A percentile compares a stretch with the other conserved stretches of the same genome.
Conservation (phyloP, 495 filamentous ascomycete genomes). For the Penicillium bialowiezense region DNA sequence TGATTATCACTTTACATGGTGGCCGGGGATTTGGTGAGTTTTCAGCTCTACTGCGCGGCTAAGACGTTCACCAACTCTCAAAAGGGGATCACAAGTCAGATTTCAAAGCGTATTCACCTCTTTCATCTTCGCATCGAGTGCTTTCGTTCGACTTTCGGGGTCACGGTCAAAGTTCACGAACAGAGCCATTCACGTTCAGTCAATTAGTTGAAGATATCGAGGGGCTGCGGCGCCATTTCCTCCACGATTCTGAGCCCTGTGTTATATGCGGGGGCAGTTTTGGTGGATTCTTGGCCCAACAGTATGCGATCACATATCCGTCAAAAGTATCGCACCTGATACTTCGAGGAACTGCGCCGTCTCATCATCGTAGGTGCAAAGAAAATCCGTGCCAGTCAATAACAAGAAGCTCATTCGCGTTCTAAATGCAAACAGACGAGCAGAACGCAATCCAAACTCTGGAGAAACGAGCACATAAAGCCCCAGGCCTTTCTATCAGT, state of each 20-base stretch:
- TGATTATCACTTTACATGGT: constrained; percentile 7
- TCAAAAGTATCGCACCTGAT: constrained; percentile 3
- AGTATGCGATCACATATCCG: constrained; percentile 10
- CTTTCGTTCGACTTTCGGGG: constrained; percentile 8
- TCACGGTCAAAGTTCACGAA: constrained; percentile 10
- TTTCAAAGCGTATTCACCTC: constrained; percentile 6
- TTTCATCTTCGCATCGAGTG: constrained; percentile 1
- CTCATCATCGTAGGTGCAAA: constrained; percentile 5
- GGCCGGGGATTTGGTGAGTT: constrained; percentile 5
- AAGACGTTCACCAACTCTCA: no score
- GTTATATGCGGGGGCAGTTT: constrained; percentile 7
- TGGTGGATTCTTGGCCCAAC: constrained; percentile 5
- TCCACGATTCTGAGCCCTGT: not conserved
- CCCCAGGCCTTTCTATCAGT: constrained; percentile 2
- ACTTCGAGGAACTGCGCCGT: constrained; percentile 6
- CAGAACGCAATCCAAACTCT: no score
- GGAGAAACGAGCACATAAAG: constrained; percentile 4
- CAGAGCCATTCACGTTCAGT: constrained; percentile 6
- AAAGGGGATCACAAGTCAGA: constrained; percentile 6
- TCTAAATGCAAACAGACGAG: no score
- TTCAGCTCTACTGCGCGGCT: no score
- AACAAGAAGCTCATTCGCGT: no score
- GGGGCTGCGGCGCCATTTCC: not conserved
- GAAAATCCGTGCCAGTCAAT: constrained; percentile 2
- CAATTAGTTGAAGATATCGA: constrained; percentile 6